phyloP scores from a whole-genome alignment of 805 yeast genomes.

The Wickerhamiella sergipiensis region DNA sequence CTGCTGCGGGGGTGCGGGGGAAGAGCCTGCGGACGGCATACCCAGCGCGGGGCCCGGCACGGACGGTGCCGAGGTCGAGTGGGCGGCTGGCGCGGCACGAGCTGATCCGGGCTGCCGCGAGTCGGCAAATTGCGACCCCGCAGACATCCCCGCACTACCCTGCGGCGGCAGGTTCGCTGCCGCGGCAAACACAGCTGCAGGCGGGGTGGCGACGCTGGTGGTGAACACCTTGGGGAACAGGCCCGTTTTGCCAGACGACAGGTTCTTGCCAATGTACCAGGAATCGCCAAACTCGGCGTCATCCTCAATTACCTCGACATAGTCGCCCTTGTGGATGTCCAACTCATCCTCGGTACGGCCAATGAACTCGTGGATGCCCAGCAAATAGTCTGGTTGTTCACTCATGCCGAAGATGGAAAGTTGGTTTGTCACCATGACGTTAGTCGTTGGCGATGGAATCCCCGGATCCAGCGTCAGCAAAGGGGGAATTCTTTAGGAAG shows the following conservation, averaged over 20 bases:
- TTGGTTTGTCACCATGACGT: background rate
- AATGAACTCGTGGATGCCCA: constrained; percentile 73
- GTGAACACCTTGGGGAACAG: constrained; percentile 86
- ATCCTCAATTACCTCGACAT: constrained; percentile 77
- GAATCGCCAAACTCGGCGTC: constrained; percentile 92
- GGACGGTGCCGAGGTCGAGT: background rate
- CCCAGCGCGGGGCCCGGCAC: background rate
- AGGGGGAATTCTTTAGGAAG: too few species aligned
- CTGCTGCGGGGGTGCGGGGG: background rate
- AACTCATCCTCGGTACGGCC: constrained; percentile 87
- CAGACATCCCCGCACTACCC: background rate
- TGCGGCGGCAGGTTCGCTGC: background rate
- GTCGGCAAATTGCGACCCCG: background rate
- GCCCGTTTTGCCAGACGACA: constrained; percentile 63
- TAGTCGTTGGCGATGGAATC: background rate
- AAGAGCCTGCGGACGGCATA: background rate
- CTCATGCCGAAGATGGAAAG: background rate
- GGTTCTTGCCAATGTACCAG: constrained; percentile 68
- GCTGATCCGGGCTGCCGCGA: background rate
- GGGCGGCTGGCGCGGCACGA: background rate
- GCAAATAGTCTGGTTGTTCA: constrained; percentile 18
- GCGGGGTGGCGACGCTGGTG: constrained; percentile 10
- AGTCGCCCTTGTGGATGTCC: constrained; percentile 67
- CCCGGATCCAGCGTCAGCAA: background rate
- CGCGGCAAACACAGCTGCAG: constrained; percentile 25